Conservation (phyloP, 805 yeast genomes). For the Alloascoidea africana region DNA sequence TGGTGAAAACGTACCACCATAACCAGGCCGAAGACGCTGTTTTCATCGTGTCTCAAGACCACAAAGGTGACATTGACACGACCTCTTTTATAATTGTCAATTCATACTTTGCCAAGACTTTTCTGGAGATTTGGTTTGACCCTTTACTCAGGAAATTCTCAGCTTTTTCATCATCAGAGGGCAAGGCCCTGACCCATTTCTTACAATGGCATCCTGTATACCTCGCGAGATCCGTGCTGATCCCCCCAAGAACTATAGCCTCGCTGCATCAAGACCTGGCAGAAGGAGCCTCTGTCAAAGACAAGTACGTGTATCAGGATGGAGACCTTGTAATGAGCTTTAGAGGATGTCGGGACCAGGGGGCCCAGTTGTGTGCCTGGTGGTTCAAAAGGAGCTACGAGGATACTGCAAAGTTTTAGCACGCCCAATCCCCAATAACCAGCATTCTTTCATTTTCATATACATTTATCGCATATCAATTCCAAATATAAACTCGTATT, state of each 20-base stretch:
- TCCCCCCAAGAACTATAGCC: slow-evolving; percentile 39
- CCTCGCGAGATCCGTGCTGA: slow-evolving; percentile 45
- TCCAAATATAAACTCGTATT: neutral
- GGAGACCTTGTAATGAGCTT: slow-evolving; percentile 62
- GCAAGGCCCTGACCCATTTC: slow-evolving; percentile 46
- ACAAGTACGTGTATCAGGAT: slow-evolving; percentile 33
- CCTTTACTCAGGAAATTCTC: slow-evolving; percentile 42
- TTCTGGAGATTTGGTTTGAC: slow-evolving; percentile 52
- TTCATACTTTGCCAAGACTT: slow-evolving; percentile 39
- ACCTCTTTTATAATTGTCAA: slow-evolving; percentile 46
- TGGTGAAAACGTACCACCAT: slow-evolving; percentile 51
- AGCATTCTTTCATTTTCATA: neutral
- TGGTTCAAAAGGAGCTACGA: slow-evolving; percentile 1
- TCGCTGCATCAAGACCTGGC: slow-evolving; percentile 23
- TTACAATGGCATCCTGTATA: slow-evolving; percentile 77
- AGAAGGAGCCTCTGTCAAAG: slow-evolving; percentile 18
- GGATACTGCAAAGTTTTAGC: slow-evolving; percentile 1
- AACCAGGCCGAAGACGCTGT: slow-evolving; percentile 37
- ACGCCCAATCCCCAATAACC: neutral
- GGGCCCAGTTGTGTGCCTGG: slow-evolving; percentile 2
- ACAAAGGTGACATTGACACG: slow-evolving; percentile 33
- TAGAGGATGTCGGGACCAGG: slow-evolving; percentile 29
- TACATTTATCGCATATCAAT: slow-evolving; percentile 2
- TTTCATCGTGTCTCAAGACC: slow-evolving; percentile 50
- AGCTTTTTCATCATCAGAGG: slow-evolving; percentile 30